phyloP scores from a whole-genome alignment of 495 filamentous ascomycete genomes.

The Elasticomyces elasticus region DNA sequence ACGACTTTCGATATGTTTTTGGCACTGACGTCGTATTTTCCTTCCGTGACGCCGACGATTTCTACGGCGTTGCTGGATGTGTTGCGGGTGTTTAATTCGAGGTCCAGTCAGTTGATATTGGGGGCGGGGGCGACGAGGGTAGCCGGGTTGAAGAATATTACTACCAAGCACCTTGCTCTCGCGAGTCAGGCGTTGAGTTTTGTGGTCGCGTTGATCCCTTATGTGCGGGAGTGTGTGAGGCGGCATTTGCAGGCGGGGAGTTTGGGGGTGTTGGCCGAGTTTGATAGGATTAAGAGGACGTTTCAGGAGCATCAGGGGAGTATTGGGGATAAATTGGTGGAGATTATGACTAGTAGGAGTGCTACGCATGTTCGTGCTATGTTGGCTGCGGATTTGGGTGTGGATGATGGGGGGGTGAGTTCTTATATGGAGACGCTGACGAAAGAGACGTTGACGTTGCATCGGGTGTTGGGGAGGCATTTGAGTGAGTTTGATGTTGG shows the following conservation, averaged over 20 bases:
- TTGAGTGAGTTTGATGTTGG: conserved; percentile 65
- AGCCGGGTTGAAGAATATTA: conserved; percentile 94
- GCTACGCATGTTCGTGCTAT: conserved; percentile 61
- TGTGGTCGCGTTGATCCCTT: conserved; percentile 75
- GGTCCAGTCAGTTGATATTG: conserved; percentile 85
- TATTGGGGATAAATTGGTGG: conserved; percentile 91
- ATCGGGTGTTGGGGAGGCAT: conserved; percentile 79
- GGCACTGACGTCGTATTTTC: conserved; percentile 70
- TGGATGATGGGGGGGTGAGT: conserved; percentile 37
- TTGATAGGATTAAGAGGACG: conserved; percentile 80
- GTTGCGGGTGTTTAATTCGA: conserved; percentile 84
- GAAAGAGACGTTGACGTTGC: conserved; percentile 79
- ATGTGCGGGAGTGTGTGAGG: conserved; percentile 82
- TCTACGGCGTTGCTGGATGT: conserved; percentile 61
- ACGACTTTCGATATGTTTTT: conserved; percentile 72
- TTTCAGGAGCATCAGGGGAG: conserved; percentile 88
- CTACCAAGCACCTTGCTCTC: conserved; percentile 86
- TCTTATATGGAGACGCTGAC: conserved; percentile 85
- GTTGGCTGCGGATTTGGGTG: conserved; percentile 45
- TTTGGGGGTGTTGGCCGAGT: conserved; percentile 57
- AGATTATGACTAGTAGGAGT: conserved; percentile 83
- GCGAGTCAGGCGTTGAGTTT: conserved; percentile 86
- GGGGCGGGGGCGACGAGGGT: conserved; percentile 84
- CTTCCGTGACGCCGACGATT: conserved; percentile 78
- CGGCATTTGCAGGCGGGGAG: conserved; percentile 43